phyloP scores from a whole-genome alignment of 73 alveolate genomes.

The Durusdinium trenchii region DNA sequence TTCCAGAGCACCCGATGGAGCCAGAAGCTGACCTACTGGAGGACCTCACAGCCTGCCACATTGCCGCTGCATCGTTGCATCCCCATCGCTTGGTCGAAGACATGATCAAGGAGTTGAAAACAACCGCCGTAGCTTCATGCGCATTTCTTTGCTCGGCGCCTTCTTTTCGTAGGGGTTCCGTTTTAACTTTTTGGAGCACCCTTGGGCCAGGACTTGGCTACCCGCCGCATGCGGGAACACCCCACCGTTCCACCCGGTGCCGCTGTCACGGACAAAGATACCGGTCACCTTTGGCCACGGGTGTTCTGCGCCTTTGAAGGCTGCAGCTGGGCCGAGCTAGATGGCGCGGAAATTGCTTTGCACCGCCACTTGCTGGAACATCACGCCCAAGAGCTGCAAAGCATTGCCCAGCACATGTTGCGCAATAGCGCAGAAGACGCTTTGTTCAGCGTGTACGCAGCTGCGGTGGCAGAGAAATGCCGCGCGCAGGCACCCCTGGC shows the following conservation, averaged over 20 bases:
- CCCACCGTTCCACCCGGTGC: slow-evolving; percentile 50
- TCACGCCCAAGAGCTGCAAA: not conserved
- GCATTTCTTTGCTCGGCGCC: too few relatives aligned
- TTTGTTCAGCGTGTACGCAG: not conserved
- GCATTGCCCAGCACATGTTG: not conserved
- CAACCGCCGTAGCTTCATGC: too few relatives aligned
- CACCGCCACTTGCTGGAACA: not conserved
- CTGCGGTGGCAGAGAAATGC: slow-evolving; percentile 13
- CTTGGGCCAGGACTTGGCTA: slow-evolving; percentile 40
- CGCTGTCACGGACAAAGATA: not conserved
- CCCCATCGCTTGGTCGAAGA: slow-evolving; percentile 37
- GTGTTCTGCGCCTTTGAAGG: slow-evolving; percentile 40
- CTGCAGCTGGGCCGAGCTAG: not conserved
- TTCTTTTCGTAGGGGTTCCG: too few relatives aligned
- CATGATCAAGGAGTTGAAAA: slow-evolving; percentile 29
- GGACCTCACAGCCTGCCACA: not conserved
- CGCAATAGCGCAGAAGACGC: not conserved
- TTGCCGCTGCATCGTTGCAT: not conserved
- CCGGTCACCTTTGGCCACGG: slow-evolving; percentile 29
- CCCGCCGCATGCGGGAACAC: not conserved
- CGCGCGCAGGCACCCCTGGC: slow-evolving; percentile 33
- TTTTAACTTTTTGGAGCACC: too few relatives aligned
- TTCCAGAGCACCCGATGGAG: not conserved
- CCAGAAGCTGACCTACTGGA: slow-evolving; percentile 11
- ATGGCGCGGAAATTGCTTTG: not conserved